Evolutionary conservation across 345 rosid species (phyloP).

Genomic region (Erysimum cheiranthoides): DNA sequence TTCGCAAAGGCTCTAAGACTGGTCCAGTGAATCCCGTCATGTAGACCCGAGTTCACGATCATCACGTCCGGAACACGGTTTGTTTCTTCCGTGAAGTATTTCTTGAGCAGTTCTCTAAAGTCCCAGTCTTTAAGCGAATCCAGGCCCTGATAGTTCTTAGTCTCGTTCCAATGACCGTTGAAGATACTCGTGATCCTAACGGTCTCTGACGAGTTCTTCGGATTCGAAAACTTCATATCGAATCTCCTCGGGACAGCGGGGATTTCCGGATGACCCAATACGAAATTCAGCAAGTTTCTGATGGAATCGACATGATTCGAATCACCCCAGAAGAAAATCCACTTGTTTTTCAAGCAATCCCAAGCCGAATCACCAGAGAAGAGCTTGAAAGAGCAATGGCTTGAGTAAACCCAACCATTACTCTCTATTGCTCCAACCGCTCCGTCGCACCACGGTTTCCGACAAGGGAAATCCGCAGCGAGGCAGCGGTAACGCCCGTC

Average conservation of each 20-base stretch:
- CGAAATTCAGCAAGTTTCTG: constrained; percentile 80
- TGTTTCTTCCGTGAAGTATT: constrained; percentile 63
- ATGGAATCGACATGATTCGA: constrained; percentile 94
- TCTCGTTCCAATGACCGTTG: constrained; percentile 91
- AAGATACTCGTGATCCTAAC: constrained; percentile 93
- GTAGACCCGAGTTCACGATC: constrained; percentile 89
- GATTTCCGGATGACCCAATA: constrained; percentile 70
- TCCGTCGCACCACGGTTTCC: constrained; percentile 84
- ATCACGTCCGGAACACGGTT: constrained; percentile 74
- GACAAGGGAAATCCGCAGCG: constrained; percentile 63
- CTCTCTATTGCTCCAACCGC: constrained; percentile 80
- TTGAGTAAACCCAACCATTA: constrained; percentile 96
- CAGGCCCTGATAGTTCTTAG: constrained; percentile 83
- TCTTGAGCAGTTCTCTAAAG: constrained; percentile 67
- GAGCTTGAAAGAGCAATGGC: constrained; percentile 77
- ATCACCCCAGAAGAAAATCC: constrained; percentile 99
- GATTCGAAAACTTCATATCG: constrained; percentile 78
- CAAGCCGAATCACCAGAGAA: constrained; percentile 68
- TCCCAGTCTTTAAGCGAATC: constrained; percentile 71
- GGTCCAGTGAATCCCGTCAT: constrained; percentile 77
- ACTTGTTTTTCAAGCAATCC: constrained; percentile 74
- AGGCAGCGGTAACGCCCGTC: constrained; percentile 89
- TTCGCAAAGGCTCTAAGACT: constrained; percentile 57
- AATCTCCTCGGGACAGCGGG: constrained; percentile 82
- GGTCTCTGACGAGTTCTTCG: constrained; percentile 60